Evolutionary conservation across 305 asterid species (phyloP).

Genomic region (Fraxinus albicans): DNA sequence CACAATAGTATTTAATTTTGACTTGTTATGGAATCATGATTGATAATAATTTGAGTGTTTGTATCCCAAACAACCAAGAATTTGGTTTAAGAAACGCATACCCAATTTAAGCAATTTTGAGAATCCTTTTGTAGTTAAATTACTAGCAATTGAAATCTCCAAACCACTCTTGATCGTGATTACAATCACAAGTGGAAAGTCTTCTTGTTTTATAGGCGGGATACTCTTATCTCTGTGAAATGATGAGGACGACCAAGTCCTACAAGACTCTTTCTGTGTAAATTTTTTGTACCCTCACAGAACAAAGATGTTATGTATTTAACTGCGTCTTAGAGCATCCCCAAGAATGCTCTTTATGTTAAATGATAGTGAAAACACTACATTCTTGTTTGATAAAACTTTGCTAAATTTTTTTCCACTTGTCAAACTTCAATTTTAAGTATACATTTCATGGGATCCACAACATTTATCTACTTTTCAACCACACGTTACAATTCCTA

Average conservation of each 20-base stretch:
- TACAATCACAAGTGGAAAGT: background rate
- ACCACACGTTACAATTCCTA: background rate
- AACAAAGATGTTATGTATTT: background rate
- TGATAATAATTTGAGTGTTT: background rate
- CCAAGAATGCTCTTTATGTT: background rate
- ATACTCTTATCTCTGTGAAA: background rate
- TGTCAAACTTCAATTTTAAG: background rate
- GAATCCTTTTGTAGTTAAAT: background rate
- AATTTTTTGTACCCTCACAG: background rate
- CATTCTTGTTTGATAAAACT: background rate
- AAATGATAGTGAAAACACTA: background rate
- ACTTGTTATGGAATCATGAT: background rate
- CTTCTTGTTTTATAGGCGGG: background rate
- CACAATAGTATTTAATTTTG: background rate
- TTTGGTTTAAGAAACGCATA: background rate
- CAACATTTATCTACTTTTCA: background rate
- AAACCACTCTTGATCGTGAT: background rate
- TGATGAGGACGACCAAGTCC: background rate
- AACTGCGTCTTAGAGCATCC: background rate
- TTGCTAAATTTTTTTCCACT: background rate
- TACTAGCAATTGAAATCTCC: background rate
- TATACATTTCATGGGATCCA: background rate
- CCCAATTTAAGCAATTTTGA: background rate
- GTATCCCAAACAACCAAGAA: background rate
- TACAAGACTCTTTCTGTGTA: background rate